Base-by-base conservation (phyloP, 129 eudicot genomes). In the Lonicera japonica region DNA sequence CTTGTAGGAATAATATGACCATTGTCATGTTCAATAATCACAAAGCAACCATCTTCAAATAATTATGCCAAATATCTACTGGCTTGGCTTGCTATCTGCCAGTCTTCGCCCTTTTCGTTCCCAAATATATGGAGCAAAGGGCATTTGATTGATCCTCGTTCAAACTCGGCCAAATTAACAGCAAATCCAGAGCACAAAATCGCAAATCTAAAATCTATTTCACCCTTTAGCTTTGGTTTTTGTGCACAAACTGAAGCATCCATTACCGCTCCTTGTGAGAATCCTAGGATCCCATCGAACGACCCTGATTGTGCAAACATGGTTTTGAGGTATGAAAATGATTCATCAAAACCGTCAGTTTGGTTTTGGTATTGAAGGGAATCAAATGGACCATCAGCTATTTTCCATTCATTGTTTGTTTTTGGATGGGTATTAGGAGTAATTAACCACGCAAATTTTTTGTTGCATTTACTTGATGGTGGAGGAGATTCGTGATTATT, bases 181-280 rank as follows among this genome's bases (percentile, higher is more conserved):
- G 83, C 68, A 82, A 87, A 92, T 14, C 99, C 96, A 8, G 99
- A 92, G 69, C 96, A 92, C 56, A 82, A 38, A 54, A 92, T 80
- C 39, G 70, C 95, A 73, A 92, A 92, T 65, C 91, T 78, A 56
- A 92, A 78, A 54, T 77, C 92, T 21, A 85, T 69, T 25, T 71
- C 82, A 1, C 79, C 86, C 60, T 76, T 81, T 14, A 82, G 68
- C 66, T 63, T 75, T 59, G 14, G 65, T 69, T 64, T 70, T n/a
- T 57, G 77, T 12, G 84, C 79, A 60, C 91, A 72, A 40, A 92
- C 72, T 41, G 77, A 77, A 61, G 99, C 99, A 54, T 87, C 80
- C 99, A 92, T 92, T 11, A 95, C 95, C 45, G 99, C 96, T 58
- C 98, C 98, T 76, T 92, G 98, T 40, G 98, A 92, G 64, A 92